Evolutionary conservation across 2,329 filamentous ascomycete genomes (phyloP).

Genomic region (Colletotrichum sp.): DNA sequence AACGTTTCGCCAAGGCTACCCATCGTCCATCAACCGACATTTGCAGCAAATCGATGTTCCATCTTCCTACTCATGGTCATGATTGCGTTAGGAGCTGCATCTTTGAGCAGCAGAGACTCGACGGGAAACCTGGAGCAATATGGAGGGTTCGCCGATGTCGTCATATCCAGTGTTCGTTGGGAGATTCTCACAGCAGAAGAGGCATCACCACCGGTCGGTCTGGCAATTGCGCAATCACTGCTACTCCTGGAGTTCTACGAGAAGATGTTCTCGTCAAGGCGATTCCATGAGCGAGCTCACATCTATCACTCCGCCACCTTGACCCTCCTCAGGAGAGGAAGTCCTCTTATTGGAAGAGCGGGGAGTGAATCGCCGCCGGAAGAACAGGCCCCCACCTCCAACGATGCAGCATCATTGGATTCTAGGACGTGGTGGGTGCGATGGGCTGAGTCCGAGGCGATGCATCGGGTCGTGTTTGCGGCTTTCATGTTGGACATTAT

Average conservation of each 20-base stretch:
- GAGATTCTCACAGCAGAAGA: constrained; percentile 84
- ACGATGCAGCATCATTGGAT: constrained; percentile 35
- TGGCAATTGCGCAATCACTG: constrained; percentile 89
- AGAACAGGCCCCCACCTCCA: constrained; percentile 41
- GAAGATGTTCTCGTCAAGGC: constrained; percentile 86
- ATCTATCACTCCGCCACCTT: constrained; percentile 89
- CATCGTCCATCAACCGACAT: constrained; percentile 87
- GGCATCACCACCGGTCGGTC: constrained; percentile 80
- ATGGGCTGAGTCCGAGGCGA: constrained; percentile 90
- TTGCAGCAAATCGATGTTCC: constrained; percentile 79
- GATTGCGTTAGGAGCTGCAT: constrained; percentile 83
- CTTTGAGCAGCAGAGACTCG: constrained; percentile 69
- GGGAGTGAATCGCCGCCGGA: constrained; percentile 81
- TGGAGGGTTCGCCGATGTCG: constrained; percentile 58
- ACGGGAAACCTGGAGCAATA: constrained; percentile 53
- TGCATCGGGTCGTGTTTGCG: constrained; percentile 83
- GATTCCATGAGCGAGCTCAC: constrained; percentile 84
- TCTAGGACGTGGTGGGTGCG: constrained; percentile 73
- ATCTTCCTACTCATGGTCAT: constrained; percentile 80
- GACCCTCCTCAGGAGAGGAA: constrained; percentile 83
- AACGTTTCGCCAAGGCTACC: constrained; percentile 85
- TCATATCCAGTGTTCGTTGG: constrained; percentile 77
- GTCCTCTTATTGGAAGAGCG: constrained; percentile 81
- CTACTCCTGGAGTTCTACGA: constrained; percentile 87
- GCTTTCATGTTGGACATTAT: constrained; percentile 90